Percentiles rank a stretch among this genome's conserved stretches.
phyloP scores from a whole-genome alignment of 2,329 filamentous ascomycete species.

The Penicillium digitatum region DNA sequence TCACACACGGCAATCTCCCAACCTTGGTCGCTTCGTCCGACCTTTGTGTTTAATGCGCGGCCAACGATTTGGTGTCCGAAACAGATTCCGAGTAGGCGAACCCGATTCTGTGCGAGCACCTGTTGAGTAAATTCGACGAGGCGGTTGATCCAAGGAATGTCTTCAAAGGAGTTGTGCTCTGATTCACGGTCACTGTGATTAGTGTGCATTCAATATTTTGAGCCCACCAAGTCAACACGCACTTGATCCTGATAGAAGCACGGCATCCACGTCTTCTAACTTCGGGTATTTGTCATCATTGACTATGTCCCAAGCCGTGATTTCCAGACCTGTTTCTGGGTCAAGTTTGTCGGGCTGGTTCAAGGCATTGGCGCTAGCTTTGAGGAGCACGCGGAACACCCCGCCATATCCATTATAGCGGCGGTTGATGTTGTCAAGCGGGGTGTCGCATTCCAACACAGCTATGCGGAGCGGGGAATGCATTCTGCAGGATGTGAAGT shows the following conservation, averaged over 20 bases:
- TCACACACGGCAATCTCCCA: conserved; percentile 80
- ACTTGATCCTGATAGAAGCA: conserved; percentile 74
- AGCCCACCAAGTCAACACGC: conserved; percentile 23
- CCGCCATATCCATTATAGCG: conserved; percentile 70
- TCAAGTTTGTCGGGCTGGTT: conserved; percentile 30
- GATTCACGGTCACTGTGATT: conserved; percentile 15
- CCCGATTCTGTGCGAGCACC: conserved; percentile 57
- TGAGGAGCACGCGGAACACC: conserved; percentile 62
- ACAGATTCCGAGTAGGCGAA: conserved; percentile 75
- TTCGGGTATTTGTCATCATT: conserved; percentile 64
- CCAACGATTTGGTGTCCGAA: conserved; percentile 85
- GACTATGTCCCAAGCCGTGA: conserved; percentile 70
- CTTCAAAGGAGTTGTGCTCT: conserved; percentile 69
- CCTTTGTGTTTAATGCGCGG: conserved; percentile 64
- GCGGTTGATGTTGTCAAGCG: conserved; percentile 59
- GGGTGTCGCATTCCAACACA: conserved; percentile 82
- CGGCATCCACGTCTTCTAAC: conserved; percentile 70
- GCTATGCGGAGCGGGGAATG: conserved; percentile 65
- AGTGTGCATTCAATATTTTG: background rate
- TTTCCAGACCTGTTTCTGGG: conserved; percentile 47
- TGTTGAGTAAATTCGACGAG: conserved; percentile 65
- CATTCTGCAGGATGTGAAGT: conserved; percentile 23
- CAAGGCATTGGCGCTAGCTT: conserved; percentile 50
- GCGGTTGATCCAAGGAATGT: conserved; percentile 69
- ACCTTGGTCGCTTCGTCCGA: conserved; percentile 63